Base-by-base conservation (phyloP, 768 basidiomycete genomes). In the Mrakia hoshinonis region DNA sequence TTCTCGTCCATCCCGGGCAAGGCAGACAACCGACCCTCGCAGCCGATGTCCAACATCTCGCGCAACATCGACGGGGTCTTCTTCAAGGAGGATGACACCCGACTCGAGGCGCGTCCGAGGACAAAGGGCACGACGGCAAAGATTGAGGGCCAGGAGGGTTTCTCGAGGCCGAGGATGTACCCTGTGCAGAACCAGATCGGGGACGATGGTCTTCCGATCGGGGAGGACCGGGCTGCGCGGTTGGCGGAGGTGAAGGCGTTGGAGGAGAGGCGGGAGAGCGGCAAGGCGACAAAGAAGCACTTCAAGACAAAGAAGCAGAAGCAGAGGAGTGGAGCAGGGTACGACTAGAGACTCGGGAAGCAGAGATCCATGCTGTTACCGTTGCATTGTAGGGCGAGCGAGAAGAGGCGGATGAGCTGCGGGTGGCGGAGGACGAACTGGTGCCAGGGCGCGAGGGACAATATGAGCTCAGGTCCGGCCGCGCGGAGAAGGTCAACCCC, bases 241-340 rank as follows among this genome's bases (percentile, higher is more conserved):
- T 78, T 83, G 15, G 82, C 81, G 43, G 77, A 82, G 3, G 78
- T 85, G 18, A 68, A 85, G 48, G 81, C 81, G 67, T 82, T 75
- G 58, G 75, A 73, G 0, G 82, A 78, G 46, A 79, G 74, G 76
- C 81, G 67, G 78, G 76, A 60, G 75, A 78, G 73, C 7, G 79
- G 72, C 18, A 73, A 75, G 22, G 75, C 79, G 0, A 85, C 84
- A 20, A 95, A 94, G 82, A 92, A 91, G 78, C 87, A 87, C 74
- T 89, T 92, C 82, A 96, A 92, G 81, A 89, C 87, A 81, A 83
- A 80, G 88, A 89, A 82, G 77, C 81, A 87, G 61, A 98, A 98
- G 81, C 89, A 94, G 80, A 83, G 95, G 73, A 92, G 91, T 77
- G 95, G 95, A 18, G 89, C 86, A 77, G 95, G 95, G 29, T 98